Evolutionary conservation across 2,329 filamentous ascomycete genomes (phyloP), one percentile per base, ranked within the genome.

Genomic region (Talaromyces sp.): DNA sequence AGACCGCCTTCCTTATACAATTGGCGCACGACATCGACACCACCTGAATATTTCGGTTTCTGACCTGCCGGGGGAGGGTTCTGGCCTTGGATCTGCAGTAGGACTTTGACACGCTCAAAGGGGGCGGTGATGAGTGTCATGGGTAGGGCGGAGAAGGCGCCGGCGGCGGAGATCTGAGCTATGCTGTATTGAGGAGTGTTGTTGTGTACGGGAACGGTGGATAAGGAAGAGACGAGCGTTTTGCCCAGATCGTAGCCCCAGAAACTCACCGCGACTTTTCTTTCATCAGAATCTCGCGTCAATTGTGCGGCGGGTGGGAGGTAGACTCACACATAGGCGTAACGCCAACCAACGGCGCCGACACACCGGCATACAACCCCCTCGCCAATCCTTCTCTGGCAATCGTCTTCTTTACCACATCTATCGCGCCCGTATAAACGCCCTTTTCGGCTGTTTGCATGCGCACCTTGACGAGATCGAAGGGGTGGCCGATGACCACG

Each of bases 91-190:
- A 98, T 96, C 78, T 99, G 95, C 1, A 99, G 88, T 67, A 99
- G 92, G 62, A 99, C 93, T 80, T 99, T 99, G 70, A 99, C 92
- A 72, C 95, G 93, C 84, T 99, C 95, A 76, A 99, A 98, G 65
- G 95, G 95, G 4, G 95, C 95, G n/a, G 95, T 98, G 81, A 99
- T 97, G 77, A 91, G 80, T 3, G 95, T 99, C 92, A 96, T 96
- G 72, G 95, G 95, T 64, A 99, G 90, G 65, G 95, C 95, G 73
- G 91, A 96, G 85, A 99, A 96, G 86, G 97, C 97, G 67, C 95
- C 95, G 14, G 95, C 95, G 39, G 91, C 86, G 37, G 91, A 95
- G 78, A 96, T 88, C 77, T 99, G 95, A 48, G 83, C 89, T 72
- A 97, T 92, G 64, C 88, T 87, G 79, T 91, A 91, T 69, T 88